A percentile compares a stretch with the other conserved stretches of the same genome.
Conservation (phyloP, 2,329 filamentous ascomycete species). For the Pestalotiopsis sp. region DNA sequence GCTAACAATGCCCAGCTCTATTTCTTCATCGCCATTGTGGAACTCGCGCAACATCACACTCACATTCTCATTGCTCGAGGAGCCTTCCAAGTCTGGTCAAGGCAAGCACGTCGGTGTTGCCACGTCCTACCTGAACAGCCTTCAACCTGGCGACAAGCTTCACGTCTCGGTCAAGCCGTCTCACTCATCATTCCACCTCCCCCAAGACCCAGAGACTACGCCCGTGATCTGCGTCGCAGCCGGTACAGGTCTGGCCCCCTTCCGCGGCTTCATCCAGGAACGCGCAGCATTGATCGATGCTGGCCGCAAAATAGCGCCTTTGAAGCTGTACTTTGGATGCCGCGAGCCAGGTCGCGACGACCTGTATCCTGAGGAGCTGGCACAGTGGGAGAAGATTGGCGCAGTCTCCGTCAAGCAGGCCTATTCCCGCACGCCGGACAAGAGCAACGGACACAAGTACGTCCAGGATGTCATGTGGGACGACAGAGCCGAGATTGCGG, state of each 20-base stretch:
- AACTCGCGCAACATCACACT: slow-evolving; percentile 48
- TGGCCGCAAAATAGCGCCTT: slow-evolving; percentile 45
- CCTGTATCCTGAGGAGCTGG: slow-evolving; percentile 43
- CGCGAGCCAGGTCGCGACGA: slow-evolving; percentile 44
- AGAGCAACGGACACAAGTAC: slow-evolving; percentile 34
- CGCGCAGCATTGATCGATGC: slow-evolving; percentile 34
- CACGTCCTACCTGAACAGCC: slow-evolving; percentile 40
- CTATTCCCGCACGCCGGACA: slow-evolving; percentile 43
- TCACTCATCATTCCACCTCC: slow-evolving; percentile 25
- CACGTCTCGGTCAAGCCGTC: slow-evolving; percentile 16
- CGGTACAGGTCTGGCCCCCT: slow-evolving; percentile 46
- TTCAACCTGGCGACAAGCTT: slow-evolving; percentile 20
- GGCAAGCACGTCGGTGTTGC: slow-evolving; percentile 41
- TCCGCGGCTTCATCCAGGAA: slow-evolving; percentile 50
- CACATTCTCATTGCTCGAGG: slow-evolving; percentile 56
- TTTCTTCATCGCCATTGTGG: slow-evolving; percentile 56
- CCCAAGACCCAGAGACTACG: slow-evolving; percentile 24
- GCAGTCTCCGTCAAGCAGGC: slow-evolving; percentile 54
- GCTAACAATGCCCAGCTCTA: slow-evolving; percentile 32
- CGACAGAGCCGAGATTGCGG: slow-evolving; percentile 18
- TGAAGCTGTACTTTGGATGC: slow-evolving; percentile 53
- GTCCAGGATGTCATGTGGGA: slow-evolving; percentile 26
- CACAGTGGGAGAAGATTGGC: slow-evolving; percentile 48
- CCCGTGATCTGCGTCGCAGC: slow-evolving; percentile 34
- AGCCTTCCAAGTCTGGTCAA: slow-evolving; percentile 31